A percentile compares a stretch with the other conserved stretches of the same genome.
phyloP scores from a whole-genome alignment of 768 basidiomycete species.

The Mrakia gelida region DNA sequence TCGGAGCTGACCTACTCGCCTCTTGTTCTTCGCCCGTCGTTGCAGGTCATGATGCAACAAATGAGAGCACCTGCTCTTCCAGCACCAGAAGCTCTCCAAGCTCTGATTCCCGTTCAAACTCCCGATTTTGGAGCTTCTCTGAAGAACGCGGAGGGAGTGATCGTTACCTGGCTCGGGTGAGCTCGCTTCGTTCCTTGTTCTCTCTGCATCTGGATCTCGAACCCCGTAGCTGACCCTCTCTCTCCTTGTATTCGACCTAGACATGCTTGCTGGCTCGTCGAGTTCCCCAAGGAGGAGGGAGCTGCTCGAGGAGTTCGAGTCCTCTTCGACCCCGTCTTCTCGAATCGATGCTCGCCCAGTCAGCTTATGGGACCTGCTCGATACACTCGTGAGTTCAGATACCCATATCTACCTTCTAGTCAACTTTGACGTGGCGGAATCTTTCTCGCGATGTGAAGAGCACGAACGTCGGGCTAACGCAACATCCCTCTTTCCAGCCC shows the following conservation, averaged over 20 bases:
- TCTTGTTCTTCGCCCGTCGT: background rate
- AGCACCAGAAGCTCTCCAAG: slow-evolving; percentile 21
- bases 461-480: background rate
- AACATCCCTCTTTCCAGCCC: slow-evolving; percentile 33
- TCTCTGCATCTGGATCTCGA: background rate
- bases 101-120: slow-evolving; percentile 25
- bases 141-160: slow-evolving; percentile 41
- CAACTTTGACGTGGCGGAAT: background rate
- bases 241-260: background rate
- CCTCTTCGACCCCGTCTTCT: slow-evolving; percentile 54
- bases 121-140: slow-evolving; percentile 29
- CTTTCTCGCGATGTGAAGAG: too few relatives aligned
- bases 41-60: background rate
- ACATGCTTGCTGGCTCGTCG: slow-evolving; percentile 56
- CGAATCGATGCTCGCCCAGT: slow-evolving; percentile 53
- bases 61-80: background rate
- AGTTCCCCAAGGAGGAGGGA: slow-evolving; percentile 48
- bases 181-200: background rate
- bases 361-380: slow-evolving; percentile 52
- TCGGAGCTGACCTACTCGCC: background rate
- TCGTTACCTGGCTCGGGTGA: slow-evolving; percentile 54
- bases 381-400: slow-evolving; percentile 46
- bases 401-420: background rate
- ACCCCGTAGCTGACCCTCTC: background rate
- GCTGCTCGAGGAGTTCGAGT: slow-evolving; percentile 49